Percentiles rank a stretch among this genome's conserved stretches.
Conservation (phyloP, 257 asterid genomes). For the Solanum neorickii region DNA sequence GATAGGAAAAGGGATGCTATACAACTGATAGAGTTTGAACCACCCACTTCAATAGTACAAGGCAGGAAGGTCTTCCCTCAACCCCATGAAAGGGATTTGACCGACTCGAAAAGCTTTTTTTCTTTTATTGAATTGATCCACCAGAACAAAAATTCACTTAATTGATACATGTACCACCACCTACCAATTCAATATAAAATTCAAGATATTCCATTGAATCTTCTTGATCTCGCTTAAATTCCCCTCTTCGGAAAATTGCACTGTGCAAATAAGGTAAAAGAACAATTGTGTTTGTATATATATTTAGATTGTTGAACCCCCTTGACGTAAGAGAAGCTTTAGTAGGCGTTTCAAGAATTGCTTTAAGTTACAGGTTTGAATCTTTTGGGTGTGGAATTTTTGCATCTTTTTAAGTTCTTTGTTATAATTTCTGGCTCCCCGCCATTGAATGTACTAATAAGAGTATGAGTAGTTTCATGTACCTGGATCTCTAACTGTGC, state of each 20-base stretch:
- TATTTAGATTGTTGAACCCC: not conserved
- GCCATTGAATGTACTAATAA: not conserved
- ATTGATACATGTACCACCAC: no score
- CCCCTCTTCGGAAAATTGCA: no score
- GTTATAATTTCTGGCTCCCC: not conserved
- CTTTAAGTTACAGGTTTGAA: not conserved
- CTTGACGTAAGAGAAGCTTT: not conserved
- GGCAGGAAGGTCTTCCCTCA: not conserved
- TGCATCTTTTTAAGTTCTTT: not conserved
- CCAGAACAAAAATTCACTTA: no score
- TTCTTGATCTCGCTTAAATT: no score
- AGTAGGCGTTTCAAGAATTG: not conserved
- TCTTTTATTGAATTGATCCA: no score
- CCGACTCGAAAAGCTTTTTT: no score
- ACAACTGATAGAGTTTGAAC: not conserved
- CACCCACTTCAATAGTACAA: not conserved
- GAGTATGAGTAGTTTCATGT: not conserved
- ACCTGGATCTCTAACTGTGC: slow-evolving; percentile 93
- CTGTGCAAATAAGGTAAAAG: no score
- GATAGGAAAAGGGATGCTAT: not conserved
- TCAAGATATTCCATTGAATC: no score
- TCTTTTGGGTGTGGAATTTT: no score
- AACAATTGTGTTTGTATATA: no score
- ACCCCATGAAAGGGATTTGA: not conserved
- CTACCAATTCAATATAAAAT: no score